Base-by-base conservation (phyloP, 1,139 yeast genomes). In the Yarrowia galli region DNA sequence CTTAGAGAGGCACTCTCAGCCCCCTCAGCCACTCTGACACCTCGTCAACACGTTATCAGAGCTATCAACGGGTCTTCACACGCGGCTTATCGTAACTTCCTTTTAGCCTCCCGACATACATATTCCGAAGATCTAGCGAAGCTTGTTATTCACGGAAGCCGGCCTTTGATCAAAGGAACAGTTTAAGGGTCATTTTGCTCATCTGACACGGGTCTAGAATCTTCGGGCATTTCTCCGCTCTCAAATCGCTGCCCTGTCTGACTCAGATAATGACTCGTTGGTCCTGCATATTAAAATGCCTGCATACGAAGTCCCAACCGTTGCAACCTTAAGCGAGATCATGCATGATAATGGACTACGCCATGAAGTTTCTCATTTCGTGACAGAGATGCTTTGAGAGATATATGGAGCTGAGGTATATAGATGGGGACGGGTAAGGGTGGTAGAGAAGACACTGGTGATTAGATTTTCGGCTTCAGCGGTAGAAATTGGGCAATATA, bases 281-380 rank as follows among this genome's bases (percentile, higher is more conserved):
- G 32, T 3, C 43, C 42, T 53, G 45, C 45, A 53, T 53, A 38
- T 53, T 36, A 36, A 35, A 32, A 36, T 16, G 43, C 60, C 60
- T 53, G 60, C 60, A 53, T 53, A 38, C 60, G 35, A 38, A 36
- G 58, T 35, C 58, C 58, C 42, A 53, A 35, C 58, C 58, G 60
- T 53, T 53, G 2, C 1, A 53, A 53, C 60, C 45, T 53, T 53
- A 36, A 12, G 60, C 23, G 60, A 38, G 32, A 22, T 53, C 22
- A 36, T 53, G 60, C 60, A 53, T 36, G 60, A 22, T 36, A 20
- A 36, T 22, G 25, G 35, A 36, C 60, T 53, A 22, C 45, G 45
- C 45, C 60, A 28, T 12, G 28, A 28, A 48, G 36, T 28, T 40
- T 40, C 43, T 48, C 36, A n/a, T 16, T 16, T 25, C 36, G 23